Conservation (phyloP, 2,329 filamentous ascomycete species). For the Onygenales sp. region DNA sequence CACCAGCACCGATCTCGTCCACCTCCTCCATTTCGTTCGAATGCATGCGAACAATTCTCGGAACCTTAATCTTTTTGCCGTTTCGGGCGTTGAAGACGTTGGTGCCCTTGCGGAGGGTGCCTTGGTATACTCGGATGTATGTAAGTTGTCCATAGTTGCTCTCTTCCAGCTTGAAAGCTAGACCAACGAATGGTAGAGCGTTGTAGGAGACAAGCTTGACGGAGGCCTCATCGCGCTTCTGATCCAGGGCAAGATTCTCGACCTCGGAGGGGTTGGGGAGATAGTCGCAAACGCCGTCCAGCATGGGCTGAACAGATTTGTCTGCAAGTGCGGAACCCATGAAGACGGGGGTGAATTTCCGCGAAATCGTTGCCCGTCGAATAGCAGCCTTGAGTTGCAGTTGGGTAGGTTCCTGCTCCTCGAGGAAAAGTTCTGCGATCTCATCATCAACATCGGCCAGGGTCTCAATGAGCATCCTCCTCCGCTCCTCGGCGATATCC, state of each 20-base stretch:
- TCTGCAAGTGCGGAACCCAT: slow-evolving; percentile 95
- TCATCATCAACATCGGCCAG: slow-evolving; percentile 96
- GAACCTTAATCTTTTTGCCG: slow-evolving; percentile 93
- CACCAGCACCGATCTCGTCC: slow-evolving; percentile 80
- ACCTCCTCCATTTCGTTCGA: slow-evolving; percentile 99
- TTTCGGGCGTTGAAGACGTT: slow-evolving; percentile 90
- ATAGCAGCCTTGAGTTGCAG: slow-evolving; percentile 88
- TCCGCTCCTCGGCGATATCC: slow-evolving; percentile 69
- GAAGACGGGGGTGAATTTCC: slow-evolving; percentile 88
- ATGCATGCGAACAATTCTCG: slow-evolving; percentile 97
- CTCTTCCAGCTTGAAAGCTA: slow-evolving; percentile 98
- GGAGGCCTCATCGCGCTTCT: slow-evolving; percentile 63
- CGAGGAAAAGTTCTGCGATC: slow-evolving; percentile 89
- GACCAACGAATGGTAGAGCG: slow-evolving; percentile 82
- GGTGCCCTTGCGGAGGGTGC: slow-evolving; percentile 74
- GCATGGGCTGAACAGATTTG: slow-evolving; percentile 91
- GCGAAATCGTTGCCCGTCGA: slow-evolving; percentile 73
- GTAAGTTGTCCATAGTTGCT: slow-evolving; percentile 97
- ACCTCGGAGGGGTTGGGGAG: slow-evolving; percentile 87
- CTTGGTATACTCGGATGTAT: slow-evolving; percentile 97
- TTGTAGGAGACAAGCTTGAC: slow-evolving; percentile 71
- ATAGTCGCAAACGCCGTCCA: slow-evolving; percentile 93
- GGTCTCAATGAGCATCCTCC: slow-evolving; percentile 81
- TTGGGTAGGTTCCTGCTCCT: slow-evolving; percentile 69
- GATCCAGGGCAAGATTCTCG: slow-evolving; percentile 80